A percentile compares a stretch with the other conserved stretches of the same genome.
These are phyloP conservation scores for Lanmaoa rubissima DNA, from an alignment of 768 basidiomycete genomes.

Conservation along the genomic window DNA sequence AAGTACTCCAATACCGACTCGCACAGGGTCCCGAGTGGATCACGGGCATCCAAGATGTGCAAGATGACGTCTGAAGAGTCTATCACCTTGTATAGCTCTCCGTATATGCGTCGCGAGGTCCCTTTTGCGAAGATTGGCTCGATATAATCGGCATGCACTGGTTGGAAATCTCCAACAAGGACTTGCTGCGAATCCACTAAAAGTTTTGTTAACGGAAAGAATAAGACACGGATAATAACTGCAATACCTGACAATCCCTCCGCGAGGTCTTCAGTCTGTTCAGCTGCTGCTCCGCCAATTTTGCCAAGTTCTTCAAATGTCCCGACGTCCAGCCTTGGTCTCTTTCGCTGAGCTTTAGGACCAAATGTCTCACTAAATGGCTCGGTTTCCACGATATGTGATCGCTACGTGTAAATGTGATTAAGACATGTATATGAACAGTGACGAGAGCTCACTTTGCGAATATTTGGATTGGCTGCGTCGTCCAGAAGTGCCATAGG, in stretches of 20 bases:
- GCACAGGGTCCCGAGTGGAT: conserved; percentile 94
- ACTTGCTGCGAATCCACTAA: conserved; percentile 12
- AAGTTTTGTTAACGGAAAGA: conserved; percentile 1
- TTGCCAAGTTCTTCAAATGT: conserved; percentile 88
- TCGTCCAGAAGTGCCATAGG: conserved; percentile 97
- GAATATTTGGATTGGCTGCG: conserved; percentile 72
- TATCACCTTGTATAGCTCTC: conserved; percentile 98
- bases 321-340: conserved; percentile 82
- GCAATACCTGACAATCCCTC: conserved; percentile 45
- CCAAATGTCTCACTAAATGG: conserved; percentile 95
- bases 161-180: conserved; percentile 40
- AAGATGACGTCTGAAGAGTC: conserved; percentile 97
- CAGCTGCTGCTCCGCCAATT: conserved; percentile 54
- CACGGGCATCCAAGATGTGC: conserved; percentile 93
- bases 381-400: conserved; percentile 95
- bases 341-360: conserved; percentile 92
- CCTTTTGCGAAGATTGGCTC: conserved; percentile 96
- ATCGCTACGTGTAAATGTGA: conserved; percentile 48
- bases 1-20: conserved; percentile 91
- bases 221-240: neutral
- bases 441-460: conserved; percentile 54
- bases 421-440: neutral
- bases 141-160: conserved; percentile 73
- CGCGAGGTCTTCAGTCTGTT: conserved; percentile 38
- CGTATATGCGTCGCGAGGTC: conserved; percentile 93